A percentile compares a stretch with the other conserved stretches of the same genome.
Conservation (phyloP, 305 asterid species). For the Fraxinus sp. region DNA sequence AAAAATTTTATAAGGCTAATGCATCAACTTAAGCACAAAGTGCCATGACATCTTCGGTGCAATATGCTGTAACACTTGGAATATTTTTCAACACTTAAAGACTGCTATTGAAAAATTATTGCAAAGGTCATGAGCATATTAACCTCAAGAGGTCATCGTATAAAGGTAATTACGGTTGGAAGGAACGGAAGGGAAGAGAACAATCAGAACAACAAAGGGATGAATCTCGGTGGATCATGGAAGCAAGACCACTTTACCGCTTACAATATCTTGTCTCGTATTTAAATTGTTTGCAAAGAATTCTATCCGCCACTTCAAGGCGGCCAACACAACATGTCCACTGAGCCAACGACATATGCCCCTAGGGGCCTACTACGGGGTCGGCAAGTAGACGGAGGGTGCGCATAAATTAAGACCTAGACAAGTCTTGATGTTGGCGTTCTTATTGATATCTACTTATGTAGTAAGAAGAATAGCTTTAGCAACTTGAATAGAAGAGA, state of each 20-base stretch:
- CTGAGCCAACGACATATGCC: background rate
- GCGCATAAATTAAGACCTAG: background rate
- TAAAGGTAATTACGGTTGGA: background rate
- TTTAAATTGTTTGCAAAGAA: too few species aligned
- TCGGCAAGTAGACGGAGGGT: background rate
- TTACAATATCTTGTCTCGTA: too few species aligned
- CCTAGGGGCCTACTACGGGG: too few species aligned
- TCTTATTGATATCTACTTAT: background rate
- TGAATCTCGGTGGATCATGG: background rate
- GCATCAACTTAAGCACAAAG: background rate
- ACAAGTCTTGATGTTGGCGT: background rate
- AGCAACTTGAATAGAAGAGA: conserved; percentile 9
- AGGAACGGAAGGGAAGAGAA: background rate
- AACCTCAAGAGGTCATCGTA: background rate
- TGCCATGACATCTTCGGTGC: background rate
- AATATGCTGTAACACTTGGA: background rate
- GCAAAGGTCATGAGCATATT: background rate
- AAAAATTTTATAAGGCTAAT: background rate
- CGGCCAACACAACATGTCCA: background rate
- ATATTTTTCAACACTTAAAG: background rate
- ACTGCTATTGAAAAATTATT: background rate
- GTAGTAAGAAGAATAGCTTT: background rate
- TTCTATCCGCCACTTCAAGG: background rate
- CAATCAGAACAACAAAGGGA: background rate
- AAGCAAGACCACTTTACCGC: too few species aligned